Base-by-base conservation (phyloP, 2,329 filamentous ascomycete species). In the Knoxdaviesia capensis region DNA sequence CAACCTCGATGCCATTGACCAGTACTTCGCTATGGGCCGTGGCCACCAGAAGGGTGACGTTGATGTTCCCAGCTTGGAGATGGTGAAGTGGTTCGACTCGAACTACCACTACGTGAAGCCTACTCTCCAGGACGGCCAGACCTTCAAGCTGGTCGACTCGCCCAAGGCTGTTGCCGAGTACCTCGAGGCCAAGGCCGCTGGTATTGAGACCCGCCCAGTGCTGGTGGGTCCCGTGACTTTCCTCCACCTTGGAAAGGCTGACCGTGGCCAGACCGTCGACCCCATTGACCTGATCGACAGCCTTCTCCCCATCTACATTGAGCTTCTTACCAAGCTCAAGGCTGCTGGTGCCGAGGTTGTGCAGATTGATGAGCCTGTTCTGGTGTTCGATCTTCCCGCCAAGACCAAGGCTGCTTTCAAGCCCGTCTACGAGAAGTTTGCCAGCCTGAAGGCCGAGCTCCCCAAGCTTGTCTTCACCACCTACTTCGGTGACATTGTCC, bases 31-130 rank as follows among this genome's bases (percentile, higher is more conserved):
- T 65, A 94, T 98, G 85, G 90, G 90, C 58, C 84, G 90, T 79
- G 90, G 90, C 60, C 87, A 92, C 69, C 90, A 98, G 69, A 92
- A 85, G 77, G 76, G 78, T 58, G 76, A 83, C 63, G 73, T 96
- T 54, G 90, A 98, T 64, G 90, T 96, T 51, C 85, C 88, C 54
- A 75, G 73, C 58, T 70, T 94, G 65, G 90, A 98, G 75, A 98
- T 98, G 90, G 90, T 98, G 56, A 98, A 98, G 75, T 98, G 90
- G 90, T 98, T 98, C 61, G 90, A 98, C 74, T 94, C 86, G 51
- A 98, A 98, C 81, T 98, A 98, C 80, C 90, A 96, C 76, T 98
- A 98, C 65, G 90, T 96, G 69, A 96, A 96, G 79, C 90, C 90
- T 50, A 94, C 90, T 48, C 77, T 98, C 52, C 86, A 94, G 68